Percentiles rank a stretch among this genome's conserved stretches.
Conservation (phyloP, 2,329 filamentous ascomycete species). For the Ustilaginoidea virens region DNA sequence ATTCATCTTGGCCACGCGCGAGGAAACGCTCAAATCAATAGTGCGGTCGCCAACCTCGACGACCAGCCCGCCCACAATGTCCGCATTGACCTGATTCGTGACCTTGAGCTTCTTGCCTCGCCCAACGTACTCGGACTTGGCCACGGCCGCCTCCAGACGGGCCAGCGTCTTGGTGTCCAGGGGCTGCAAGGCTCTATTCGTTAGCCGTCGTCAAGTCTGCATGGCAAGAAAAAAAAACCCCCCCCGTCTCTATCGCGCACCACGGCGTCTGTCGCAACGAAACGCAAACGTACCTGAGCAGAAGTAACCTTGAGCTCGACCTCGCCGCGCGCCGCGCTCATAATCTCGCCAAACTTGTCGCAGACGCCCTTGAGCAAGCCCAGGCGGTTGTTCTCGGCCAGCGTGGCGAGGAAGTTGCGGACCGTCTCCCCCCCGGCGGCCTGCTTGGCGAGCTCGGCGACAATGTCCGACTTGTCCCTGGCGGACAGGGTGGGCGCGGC, state of each 20-base stretch:
- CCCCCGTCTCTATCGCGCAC: too few species aligned
- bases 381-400: constrained; percentile 94
- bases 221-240: too few species aligned
- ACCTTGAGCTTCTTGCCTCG: constrained; percentile 98
- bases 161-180: constrained; percentile 76
- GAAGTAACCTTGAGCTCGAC: constrained; percentile 84
- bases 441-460: constrained; percentile 78
- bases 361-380: constrained; percentile 66
- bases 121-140: constrained; percentile 78
- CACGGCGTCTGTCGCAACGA: too few species aligned
- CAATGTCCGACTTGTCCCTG: constrained; percentile 71
- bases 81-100: constrained; percentile 82
- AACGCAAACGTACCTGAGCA: constrained; percentile 54
- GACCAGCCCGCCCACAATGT: constrained; percentile 83
- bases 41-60: constrained; percentile 97
- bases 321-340: constrained; percentile 82
- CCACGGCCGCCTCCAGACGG: constrained; percentile 73
- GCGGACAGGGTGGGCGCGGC: constrained; percentile 62
- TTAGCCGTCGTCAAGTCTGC: too few species aligned
- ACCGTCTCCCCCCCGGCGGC: constrained; percentile 65
- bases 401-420: constrained; percentile 82
- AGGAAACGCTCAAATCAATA: constrained; percentile 90
- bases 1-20: constrained; percentile 97
- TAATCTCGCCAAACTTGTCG: constrained; percentile 76
- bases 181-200: constrained; percentile 32